A percentile compares a stretch with the other conserved stretches of the same genome.
These are phyloP conservation scores for Wickerhamomyces bisporus DNA, from an alignment of 805 yeast genomes.

Conservation along the genomic window DNA sequence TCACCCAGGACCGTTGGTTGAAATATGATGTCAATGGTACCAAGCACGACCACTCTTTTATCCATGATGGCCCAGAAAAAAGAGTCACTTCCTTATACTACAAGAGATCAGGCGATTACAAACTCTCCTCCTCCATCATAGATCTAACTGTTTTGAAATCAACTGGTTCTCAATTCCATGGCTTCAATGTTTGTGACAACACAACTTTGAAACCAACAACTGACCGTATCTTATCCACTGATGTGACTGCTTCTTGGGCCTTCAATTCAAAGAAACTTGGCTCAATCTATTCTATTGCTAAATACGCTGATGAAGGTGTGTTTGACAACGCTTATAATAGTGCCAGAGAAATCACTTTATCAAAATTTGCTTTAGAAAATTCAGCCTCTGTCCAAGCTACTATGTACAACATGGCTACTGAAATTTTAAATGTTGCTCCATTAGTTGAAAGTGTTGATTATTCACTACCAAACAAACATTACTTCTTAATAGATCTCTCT, in stretches of 20 bases:
- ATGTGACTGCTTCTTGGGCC: constrained; percentile 68
- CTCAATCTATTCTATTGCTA: constrained; percentile 43
- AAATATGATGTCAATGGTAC: constrained; percentile 71
- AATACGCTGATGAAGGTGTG: constrained; percentile 50
- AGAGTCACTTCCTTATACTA: constrained; percentile 54
- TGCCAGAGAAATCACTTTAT: constrained; percentile 68
- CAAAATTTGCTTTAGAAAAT: constrained; percentile 75
- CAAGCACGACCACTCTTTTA: constrained; percentile 77
- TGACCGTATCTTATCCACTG: constrained; percentile 87
- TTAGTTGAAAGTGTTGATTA: constrained; percentile 63
- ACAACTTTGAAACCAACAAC: constrained; percentile 80
- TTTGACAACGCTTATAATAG: constrained; percentile 61
- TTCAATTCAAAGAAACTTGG: constrained; percentile 50
- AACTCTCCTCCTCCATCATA: constrained; percentile 63
- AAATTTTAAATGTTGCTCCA: constrained; percentile 55
- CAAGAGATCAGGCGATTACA: constrained; percentile 46
- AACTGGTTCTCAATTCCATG: constrained; percentile 90
- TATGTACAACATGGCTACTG: constrained; percentile 86
- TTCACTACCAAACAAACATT: constrained; percentile 87
- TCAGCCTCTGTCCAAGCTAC: constrained; percentile 96
- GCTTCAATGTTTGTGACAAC: constrained; percentile 80
- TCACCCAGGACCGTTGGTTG: constrained; percentile 75
- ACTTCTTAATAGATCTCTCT: constrained; percentile 69
- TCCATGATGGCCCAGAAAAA: constrained; percentile 79
- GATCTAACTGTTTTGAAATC: constrained; percentile 83